Base-by-base conservation (phyloP, 2,329 filamentous ascomycete genomes). In the Aspergillus bombycis region DNA sequence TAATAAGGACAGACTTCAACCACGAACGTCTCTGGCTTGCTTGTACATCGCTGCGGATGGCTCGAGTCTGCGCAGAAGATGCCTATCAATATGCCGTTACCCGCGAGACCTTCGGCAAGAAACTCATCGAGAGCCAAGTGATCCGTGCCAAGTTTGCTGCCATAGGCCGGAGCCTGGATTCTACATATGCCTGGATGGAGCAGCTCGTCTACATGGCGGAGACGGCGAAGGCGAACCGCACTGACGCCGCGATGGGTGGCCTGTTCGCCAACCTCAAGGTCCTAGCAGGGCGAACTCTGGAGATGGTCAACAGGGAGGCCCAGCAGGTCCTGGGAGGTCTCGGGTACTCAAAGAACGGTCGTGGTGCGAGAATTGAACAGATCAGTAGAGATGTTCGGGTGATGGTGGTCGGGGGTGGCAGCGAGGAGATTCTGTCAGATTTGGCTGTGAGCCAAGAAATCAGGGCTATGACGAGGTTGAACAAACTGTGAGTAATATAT, bases 11-110 rank as follows among this genome's bases (percentile, higher is more conserved):
- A 68, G 79, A 87, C 70, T 87, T 87, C 73, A 87, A 87, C 68
- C 79, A 82, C 21, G 88, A 90, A 73, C 80, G 88, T 9, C 86
- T 86, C 67, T 81, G 84, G 65, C 82, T 90, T 70, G 82, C 85
- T 1, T 83, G 85, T 2, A 81, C 81, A 26, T 84, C 83, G 63
- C 86, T 88, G 60, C 81, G 86, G 53, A 83, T 87, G 72, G 84
- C 86, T 1, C 81, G 88, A 1, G 81, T 84, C 0, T 88, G 86
- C 65, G 77, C 84, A 3, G 82, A 84, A 30, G 81, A 85, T 62
- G 82, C 86, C 0, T 83, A 84, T 60, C 75, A 74, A 1, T 84
- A 88, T 69, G 84, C 86, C 2, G 75, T 80, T 52, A 80, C 76
- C 8, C 78, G 86, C 6, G 78, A 86, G 62, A 87, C 86, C 0